Percentiles rank a stretch among this genome's conserved stretches.
These are phyloP conservation scores for Hyaloperonospora arabidopsidis DNA, from an alignment of 352 stramenopile genomes.

Conservation along the genomic window DNA sequence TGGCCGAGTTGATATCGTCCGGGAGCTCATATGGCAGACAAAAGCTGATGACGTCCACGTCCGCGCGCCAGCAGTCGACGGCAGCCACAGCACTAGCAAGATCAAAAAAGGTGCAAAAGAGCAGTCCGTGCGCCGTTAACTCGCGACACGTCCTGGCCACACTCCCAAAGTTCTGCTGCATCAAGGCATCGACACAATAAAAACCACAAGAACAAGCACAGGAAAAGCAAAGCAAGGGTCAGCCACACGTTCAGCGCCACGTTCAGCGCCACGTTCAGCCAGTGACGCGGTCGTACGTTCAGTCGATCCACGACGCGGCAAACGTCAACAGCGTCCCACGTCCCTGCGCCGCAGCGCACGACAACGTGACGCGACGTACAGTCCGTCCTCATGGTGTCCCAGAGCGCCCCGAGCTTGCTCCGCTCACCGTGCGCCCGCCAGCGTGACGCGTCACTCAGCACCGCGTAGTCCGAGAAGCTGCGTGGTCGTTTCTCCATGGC, in stretches of 20 bases:
- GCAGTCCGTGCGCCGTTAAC: slow-evolving; percentile 40
- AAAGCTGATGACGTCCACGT: slow-evolving; percentile 43
- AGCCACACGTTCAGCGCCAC: slow-evolving; percentile 18
- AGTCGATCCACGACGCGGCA: slow-evolving; percentile 42
- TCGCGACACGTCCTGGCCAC: slow-evolving; percentile 43
- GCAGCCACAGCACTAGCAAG: slow-evolving; percentile 53
- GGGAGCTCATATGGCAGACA: slow-evolving; percentile 61
- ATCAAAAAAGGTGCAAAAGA: slow-evolving; percentile 75
- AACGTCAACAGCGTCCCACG: slow-evolving; percentile 35
- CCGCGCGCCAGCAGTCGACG: slow-evolving; percentile 42
- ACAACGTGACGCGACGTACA: slow-evolving; percentile 64
- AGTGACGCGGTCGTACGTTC: slow-evolving; percentile 30
- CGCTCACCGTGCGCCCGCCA: slow-evolving; percentile 19
- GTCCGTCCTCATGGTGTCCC: slow-evolving; percentile 42
- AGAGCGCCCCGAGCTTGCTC: slow-evolving; percentile 35
- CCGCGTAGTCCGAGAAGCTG: slow-evolving; percentile 67
- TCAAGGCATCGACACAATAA: no score
- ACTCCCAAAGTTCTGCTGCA: slow-evolving; percentile 51
- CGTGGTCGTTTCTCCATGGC: slow-evolving; percentile 28
- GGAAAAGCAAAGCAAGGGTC: slow-evolving; percentile 8
- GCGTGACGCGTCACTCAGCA: slow-evolving; percentile 19
- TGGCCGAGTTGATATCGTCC: slow-evolving; percentile 57
- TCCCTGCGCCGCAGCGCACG: slow-evolving; percentile 32
- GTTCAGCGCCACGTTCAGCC: slow-evolving; percentile 24
- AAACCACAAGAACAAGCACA: slow-evolving; percentile 2